These are phyloP conservation scores for Dissophora globulifera DNA, from an alignment of 192 early-diverging fungal genomes.

Conservation along the genomic window DNA sequence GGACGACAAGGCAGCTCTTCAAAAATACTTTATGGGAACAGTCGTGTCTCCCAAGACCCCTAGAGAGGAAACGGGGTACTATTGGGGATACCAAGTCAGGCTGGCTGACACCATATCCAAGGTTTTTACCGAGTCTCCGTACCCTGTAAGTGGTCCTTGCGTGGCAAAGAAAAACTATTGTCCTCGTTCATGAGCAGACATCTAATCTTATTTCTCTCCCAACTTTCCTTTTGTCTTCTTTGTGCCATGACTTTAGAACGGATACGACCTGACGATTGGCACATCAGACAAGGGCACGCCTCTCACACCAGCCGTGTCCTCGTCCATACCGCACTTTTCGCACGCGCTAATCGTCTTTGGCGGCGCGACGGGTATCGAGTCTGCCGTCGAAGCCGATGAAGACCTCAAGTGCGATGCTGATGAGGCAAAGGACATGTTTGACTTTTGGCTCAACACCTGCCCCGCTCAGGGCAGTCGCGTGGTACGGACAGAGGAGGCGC, in stretches of 20 bases:
- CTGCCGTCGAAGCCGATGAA: conserved; percentile 71
- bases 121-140: conserved; percentile 69
- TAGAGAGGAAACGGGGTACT: conserved; percentile 66
- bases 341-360: conserved; percentile 77
- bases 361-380: conserved; percentile 71
- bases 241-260: conserved; percentile 43
- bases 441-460: conserved; percentile 68
- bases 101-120: conserved; percentile 67
- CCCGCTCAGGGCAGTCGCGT: conserved; percentile 66
- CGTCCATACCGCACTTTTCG: conserved; percentile 34
- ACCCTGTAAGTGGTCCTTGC: conserved; percentile 57
- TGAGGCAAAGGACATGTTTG: conserved; percentile 71
- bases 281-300: conserved; percentile 58
- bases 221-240: background rate
- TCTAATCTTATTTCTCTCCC: no score
- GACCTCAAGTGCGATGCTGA: conserved; percentile 63
- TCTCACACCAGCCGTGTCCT: conserved; percentile 13
- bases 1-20: conserved; percentile 33
- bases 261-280: conserved; percentile 76
- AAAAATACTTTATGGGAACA: conserved; percentile 59
- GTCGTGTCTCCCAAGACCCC: conserved; percentile 70
- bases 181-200: no score
- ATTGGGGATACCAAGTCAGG: conserved; percentile 77
- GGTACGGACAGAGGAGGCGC: conserved; percentile 70
- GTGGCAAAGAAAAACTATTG: no score